phyloP scores from a whole-genome alignment of 2,329 filamentous ascomycete genomes.

The Fusarium sp. region DNA sequence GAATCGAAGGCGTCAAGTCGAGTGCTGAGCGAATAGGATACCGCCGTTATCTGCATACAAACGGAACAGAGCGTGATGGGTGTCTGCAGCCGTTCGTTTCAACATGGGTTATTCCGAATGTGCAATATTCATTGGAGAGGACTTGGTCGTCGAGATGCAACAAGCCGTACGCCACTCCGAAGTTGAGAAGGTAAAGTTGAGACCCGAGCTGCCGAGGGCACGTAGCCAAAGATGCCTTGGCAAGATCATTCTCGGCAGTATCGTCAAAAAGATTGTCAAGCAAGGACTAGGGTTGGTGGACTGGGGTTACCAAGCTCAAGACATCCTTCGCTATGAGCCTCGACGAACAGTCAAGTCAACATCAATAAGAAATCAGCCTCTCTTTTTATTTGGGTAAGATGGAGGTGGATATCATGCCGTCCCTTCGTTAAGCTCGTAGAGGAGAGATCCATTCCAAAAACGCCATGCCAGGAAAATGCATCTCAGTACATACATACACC shows the following conservation, averaged over 20 bases:
- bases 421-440: slow-evolving; percentile 54
- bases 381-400: slow-evolving; percentile 36
- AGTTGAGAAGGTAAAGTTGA: slow-evolving; percentile 13
- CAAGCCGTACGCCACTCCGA: slow-evolving; percentile 37
- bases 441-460: slow-evolving; percentile 51
- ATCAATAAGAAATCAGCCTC: slow-evolving; percentile 38
- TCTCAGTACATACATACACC: slow-evolving; percentile 36
- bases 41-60: slow-evolving; percentile 3
- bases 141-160: slow-evolving; percentile 31
- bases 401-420: slow-evolving; percentile 56
- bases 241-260: not conserved
- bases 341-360: slow-evolving; percentile 33
- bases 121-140: slow-evolving; percentile 18
- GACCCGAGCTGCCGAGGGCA: slow-evolving; percentile 24
- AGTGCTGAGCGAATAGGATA: slow-evolving; percentile 11
- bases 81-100: slow-evolving; percentile 35
- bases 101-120: slow-evolving; percentile 38
- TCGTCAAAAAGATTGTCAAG: not conserved
- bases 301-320: slow-evolving; percentile 1
- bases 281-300: not conserved
- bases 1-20: slow-evolving; percentile 11
- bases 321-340: slow-evolving; percentile 33
- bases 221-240: not conserved
- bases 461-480: slow-evolving; percentile 51
- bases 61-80: slow-evolving; percentile 24